Percentiles rank a stretch among this genome's conserved stretches.
Conservation (phyloP, 2,329 filamentous ascomycete species). For the Colletotrichum sp. region DNA sequence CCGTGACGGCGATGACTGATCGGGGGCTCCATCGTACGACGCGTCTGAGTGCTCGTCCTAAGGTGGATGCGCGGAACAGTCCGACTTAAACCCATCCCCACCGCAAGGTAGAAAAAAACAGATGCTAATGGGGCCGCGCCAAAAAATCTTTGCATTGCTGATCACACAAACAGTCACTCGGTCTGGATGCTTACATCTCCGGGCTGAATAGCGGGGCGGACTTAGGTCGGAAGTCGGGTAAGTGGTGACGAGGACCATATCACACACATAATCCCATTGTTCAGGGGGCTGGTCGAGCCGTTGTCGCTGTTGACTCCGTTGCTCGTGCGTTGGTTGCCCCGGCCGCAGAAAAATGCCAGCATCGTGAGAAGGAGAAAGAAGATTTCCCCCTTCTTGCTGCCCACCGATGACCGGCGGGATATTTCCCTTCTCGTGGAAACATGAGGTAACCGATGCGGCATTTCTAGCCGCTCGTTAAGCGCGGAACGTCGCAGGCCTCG, state of each 20-base stretch:
- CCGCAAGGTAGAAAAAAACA: not conserved
- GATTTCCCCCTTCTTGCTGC: not conserved
- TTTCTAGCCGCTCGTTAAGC: not conserved
- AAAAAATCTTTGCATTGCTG: not conserved
- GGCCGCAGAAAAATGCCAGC: not conserved
- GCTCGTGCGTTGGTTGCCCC: not conserved
- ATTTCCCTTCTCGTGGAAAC: not conserved
- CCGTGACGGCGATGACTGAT: constrained; percentile 19
- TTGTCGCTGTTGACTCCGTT: not conserved
- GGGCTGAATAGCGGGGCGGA: not conserved
- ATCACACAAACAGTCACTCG: not conserved
- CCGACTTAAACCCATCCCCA: not conserved
- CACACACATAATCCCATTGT: not conserved
- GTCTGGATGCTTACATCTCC: not conserved
- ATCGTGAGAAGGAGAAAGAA: not conserved
- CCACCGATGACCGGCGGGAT: not conserved
- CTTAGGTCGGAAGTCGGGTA: not conserved
- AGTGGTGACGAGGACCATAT: not conserved
- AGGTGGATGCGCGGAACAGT: not conserved
- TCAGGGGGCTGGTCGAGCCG: not conserved
- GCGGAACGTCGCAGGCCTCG: not conserved
- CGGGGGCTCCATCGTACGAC: constrained; percentile 8
- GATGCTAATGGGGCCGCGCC: not conserved
- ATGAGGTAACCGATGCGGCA: constrained; percentile 5
- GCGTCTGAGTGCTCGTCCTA: not conserved